Base-by-base conservation (phyloP, 495 filamentous ascomycete species). In the Neurospora sp. region DNA sequence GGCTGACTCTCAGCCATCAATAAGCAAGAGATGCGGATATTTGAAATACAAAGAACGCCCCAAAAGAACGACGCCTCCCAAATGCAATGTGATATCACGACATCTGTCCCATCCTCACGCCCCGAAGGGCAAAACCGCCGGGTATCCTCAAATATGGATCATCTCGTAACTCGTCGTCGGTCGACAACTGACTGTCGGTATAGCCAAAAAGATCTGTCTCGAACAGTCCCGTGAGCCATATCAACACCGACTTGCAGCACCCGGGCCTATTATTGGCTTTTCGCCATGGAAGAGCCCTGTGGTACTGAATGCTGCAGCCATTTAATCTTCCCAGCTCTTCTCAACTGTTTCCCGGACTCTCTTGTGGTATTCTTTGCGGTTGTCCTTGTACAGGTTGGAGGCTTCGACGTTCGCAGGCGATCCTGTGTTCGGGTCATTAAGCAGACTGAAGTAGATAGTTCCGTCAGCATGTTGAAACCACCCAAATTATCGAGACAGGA, bases 401-500 rank as follows among this genome's bases (percentile, higher is more conserved):
- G 96, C 96, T 83, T 99, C 96, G 73, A 98, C 96, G 77, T 99
- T 99, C 69, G 96, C 96, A 3, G 96, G 96, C 3, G 94, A 97
- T 38, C 93, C 94, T 42, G 96, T 99, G 82, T 99, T 99, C 8
- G 96, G 96, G 78, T 99, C 96, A 79, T 99, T 98, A 31, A 99
- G 88, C n/a, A 99, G 83, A 87, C 96, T 99, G 69, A 1, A 9
- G 35, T 48, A 69, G 12, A 77, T 69, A 78, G 74, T 74, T 71
- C 75, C 41, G 74, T 71, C 68, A 73, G 53, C 53, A 73, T 45
- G 2, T 22, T 45, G 14, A 37, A 31, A 37, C 7, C 12, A 69
- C 65, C 16, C 69, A 48, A 75, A 59, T 18, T 65, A 16, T 37
- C 35, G 35, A 37, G 35, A 37, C 4, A 37, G 2, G 6, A 37